A percentile compares a stretch with the other conserved stretches of the same genome.
phyloP scores from a whole-genome alignment of 768 basidiomycete species.

The Cyclocybe aegerita region DNA sequence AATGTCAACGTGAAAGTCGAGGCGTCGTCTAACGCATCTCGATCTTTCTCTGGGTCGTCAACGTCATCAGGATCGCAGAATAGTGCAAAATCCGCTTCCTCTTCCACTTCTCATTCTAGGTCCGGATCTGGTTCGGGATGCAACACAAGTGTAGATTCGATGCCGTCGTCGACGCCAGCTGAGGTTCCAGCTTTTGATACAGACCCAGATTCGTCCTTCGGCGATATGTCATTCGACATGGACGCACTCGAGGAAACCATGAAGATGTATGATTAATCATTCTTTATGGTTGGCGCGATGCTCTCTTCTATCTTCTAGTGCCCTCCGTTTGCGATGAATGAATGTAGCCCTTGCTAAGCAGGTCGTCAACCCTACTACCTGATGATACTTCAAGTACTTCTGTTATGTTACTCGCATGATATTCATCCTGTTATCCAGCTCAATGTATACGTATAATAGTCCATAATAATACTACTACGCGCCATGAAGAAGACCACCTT shows the following conservation, averaged over 20 bases:
- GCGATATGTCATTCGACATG: conserved; percentile 32
- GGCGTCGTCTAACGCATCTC: not conserved
- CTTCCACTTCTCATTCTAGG: not conserved
- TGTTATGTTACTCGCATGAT: too few species aligned
- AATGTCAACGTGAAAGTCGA: not conserved
- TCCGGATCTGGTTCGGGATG: not conserved
- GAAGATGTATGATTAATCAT: conserved; percentile 27
- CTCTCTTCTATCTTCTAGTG: not conserved
- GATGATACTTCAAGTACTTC: too few species aligned
- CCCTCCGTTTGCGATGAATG: too few species aligned
- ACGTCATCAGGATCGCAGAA: not conserved
- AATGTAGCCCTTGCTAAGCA: too few species aligned
- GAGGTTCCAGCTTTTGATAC: conserved; percentile 5
- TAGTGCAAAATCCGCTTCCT: not conserved
- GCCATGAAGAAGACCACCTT: too few species aligned
- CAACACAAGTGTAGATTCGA: not conserved
- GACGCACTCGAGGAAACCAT: conserved; percentile 33
- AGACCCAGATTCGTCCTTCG: conserved; percentile 29
- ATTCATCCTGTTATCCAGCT: too few species aligned
- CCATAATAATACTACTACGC: too few species aligned
- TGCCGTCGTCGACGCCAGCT: not conserved
- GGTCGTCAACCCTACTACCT: too few species aligned
- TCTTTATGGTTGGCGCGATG: not conserved
- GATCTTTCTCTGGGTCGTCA: not conserved
- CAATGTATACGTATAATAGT: too few species aligned